Evolutionary conservation across 2,329 filamentous ascomycete genomes (phyloP), one percentile per base, ranked within the genome.

Genomic region (Neurospora sp.): DNA sequence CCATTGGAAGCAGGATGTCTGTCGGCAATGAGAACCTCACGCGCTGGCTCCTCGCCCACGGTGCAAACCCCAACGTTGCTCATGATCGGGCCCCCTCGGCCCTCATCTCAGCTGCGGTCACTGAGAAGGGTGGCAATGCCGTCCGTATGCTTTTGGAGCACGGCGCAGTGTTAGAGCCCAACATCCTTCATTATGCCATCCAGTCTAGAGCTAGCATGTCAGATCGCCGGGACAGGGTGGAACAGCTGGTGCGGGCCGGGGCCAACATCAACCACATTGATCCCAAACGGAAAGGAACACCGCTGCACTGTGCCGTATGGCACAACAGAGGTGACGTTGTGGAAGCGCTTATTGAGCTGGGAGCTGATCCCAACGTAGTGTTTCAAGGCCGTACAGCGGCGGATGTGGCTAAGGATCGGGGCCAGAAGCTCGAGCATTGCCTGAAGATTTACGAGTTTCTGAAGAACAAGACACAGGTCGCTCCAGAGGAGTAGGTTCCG

Each of bases 81-180:
- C 19, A 46, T 23, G 43, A 46, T 0, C 43, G 10, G n/a, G 43
- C 43, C 43, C 43, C 43, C 43, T 46, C 43, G 1, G 0, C 43
- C 19, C 43, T 46, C n/a, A 1, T 46, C 43, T 6, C 43, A 23
- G 43, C 43, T 46, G 43, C 0, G 43, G 10, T 46, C 4, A 6
- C n/a, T 0, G 0, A 23, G 43, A 0, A 23, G 2, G 43, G 43
- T 1, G 0, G 5, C 0, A 2, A 3, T 23, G 4, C 43, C 43
- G 0, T 46, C 0, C 43, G 43, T 23, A 6, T 46, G 4, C 19
- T 46, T 23, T 6, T 46, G n/a, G n/a, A 46, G 19, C 43, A 46
- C 19, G 43, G 43, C 43, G 43, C 19, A 23, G 43, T 1, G n/a
- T 46, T 46, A 6, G 43, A 46, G 43, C 43, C 43, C n/a, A 46